Percentiles rank a stretch among this genome's conserved stretches.
These are phyloP conservation scores for Hymenoscyphus fraxineus DNA, from an alignment of 2,329 filamentous ascomycete species.

Conservation along the genomic window DNA sequence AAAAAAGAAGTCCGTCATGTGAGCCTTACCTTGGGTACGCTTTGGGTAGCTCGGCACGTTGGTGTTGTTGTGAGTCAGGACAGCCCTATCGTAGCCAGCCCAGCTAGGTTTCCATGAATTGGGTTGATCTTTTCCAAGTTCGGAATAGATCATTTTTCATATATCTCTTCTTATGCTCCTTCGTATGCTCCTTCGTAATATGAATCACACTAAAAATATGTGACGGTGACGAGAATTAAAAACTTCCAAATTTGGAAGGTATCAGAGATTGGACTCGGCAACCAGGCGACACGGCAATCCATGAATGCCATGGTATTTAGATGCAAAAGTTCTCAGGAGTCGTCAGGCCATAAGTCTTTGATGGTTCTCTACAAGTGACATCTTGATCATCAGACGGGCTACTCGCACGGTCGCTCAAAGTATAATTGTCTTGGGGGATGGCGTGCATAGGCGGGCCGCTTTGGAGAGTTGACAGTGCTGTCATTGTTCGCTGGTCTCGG, in stretches of 20 bases:
- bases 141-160: neutral
- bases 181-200: neutral
- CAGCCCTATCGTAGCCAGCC: slow-evolving; percentile 4
- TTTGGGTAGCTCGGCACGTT: neutral
- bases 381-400: slow-evolving; percentile 27
- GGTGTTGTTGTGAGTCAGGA: slow-evolving; percentile 19
- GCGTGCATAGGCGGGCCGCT: slow-evolving; percentile 31
- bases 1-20: slow-evolving; percentile 23
- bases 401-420: slow-evolving; percentile 16
- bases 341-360: slow-evolving; percentile 19
- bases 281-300: neutral
- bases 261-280: neutral
- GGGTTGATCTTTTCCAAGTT: neutral
- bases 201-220: neutral
- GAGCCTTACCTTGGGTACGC: slow-evolving; percentile 14
- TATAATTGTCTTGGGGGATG: slow-evolving; percentile 18
- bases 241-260: neutral
- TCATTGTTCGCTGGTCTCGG: slow-evolving; percentile 19
- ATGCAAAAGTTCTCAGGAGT: slow-evolving; percentile 5
- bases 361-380: slow-evolving; percentile 13
- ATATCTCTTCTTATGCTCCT: neutral
- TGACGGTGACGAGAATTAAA: neutral
- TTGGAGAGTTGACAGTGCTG: slow-evolving; percentile 22
- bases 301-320: slow-evolving; percentile 2
- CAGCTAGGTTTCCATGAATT: neutral